These are phyloP conservation scores for Saposhnikovia divaricata DNA, from an alignment of 129 eudicot species.

Conservation along the genomic window DNA sequence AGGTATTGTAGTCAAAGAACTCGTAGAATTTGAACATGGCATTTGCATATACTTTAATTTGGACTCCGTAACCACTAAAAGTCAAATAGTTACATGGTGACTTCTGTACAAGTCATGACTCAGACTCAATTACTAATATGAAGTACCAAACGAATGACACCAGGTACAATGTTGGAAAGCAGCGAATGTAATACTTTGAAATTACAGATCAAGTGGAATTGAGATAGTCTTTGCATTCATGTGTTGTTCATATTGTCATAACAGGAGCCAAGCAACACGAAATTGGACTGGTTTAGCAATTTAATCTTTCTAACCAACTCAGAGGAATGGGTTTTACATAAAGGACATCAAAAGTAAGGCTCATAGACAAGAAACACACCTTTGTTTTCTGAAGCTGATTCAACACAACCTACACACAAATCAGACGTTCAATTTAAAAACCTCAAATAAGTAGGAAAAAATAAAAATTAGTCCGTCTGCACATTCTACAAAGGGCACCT, in stretches of 20 bases:
- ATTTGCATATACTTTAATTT: background rate
- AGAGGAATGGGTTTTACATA: background rate
- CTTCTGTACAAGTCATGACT: background rate
- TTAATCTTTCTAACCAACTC: background rate
- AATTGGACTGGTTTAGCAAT: background rate
- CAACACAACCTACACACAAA: conserved; percentile 39
- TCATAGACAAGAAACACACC: conserved; percentile 34
- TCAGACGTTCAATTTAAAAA: conserved; percentile 1
- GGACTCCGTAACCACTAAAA: background rate
- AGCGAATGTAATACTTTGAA: background rate
- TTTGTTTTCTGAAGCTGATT: conserved; percentile 69
- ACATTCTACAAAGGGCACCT: conserved; percentile 32
- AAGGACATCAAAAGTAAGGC: background rate
- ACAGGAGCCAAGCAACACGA: background rate
- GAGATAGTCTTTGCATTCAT: background rate
- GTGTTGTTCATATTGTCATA: background rate
- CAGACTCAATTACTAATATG: background rate
- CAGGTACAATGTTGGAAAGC: background rate
- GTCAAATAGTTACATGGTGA: background rate
- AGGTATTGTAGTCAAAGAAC: background rate
- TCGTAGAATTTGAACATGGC: background rate
- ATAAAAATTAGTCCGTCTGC: background rate
- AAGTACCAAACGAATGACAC: background rate
- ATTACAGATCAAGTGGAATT: background rate
- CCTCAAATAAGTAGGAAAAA: conserved; percentile 8